Evolutionary conservation across 306 rosid genomes (phyloP).

Genomic region (Trichosanthes cucumerina): DNA sequence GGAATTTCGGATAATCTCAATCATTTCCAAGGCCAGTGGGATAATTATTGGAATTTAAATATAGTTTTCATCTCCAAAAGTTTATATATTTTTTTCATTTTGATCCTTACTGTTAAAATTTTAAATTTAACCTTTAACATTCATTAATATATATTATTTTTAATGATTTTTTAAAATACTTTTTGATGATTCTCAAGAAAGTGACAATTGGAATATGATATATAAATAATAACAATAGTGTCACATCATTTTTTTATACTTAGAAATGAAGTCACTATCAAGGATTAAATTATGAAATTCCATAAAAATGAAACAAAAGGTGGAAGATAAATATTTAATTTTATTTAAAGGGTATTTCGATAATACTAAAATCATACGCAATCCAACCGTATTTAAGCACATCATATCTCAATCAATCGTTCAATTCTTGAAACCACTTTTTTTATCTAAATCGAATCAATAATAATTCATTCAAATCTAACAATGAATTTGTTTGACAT

Average conservation of each 20-base stretch:
- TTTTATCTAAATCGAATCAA: background rate
- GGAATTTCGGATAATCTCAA: no score
- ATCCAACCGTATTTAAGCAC: background rate
- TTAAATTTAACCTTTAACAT: background rate
- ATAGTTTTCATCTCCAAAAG: background rate
- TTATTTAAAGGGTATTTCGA: background rate
- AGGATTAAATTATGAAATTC: background rate
- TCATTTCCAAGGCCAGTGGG: no score
- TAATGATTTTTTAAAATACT: background rate
- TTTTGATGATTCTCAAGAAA: background rate
- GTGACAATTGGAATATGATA: background rate
- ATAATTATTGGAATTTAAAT: background rate
- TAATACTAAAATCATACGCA: background rate
- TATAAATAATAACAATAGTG: background rate
- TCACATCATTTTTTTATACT: background rate
- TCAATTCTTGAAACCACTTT: background rate
- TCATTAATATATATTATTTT: background rate
- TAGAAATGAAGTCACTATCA: background rate
- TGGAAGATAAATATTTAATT: background rate
- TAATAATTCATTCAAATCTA: background rate
- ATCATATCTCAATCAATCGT: background rate
- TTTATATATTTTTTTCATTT: no score
- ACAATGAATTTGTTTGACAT: background rate
- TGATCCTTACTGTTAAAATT: background rate
- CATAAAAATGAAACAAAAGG: background rate